Base-by-base conservation (phyloP, 1,284 basidiomycete species). In the Microbotryum violaceum region DNA sequence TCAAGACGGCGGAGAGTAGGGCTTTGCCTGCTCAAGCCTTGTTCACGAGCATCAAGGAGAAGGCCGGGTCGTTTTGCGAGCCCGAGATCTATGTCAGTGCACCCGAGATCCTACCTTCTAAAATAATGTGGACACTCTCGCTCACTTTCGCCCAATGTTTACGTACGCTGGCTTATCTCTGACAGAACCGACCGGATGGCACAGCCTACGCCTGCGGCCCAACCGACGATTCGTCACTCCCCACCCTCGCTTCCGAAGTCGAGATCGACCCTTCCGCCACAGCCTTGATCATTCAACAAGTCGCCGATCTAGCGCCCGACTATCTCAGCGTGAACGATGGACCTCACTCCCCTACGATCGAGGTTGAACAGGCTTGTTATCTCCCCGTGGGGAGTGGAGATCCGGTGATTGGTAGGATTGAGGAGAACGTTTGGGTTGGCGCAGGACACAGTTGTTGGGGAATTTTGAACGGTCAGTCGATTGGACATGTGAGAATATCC, bases 41-140 rank as follows among this genome's bases (percentile, higher is more conserved):
- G 50, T 83, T 83, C 64, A 81, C 81, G 12, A 78, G 77, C 59
- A 79, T 82, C 67, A 78, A 77, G n/a, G 73, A 79, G 68, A 70
- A 73, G 27, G 78, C 76, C 59, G 76, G 76, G 2, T 68, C 71
- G 23, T 66, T 64, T 31, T 73, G 71, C 7, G 78, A 79, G 67
- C 79, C 79, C 3, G 80, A 81, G 67, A 74, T 80, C 2, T 81
- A 70, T 60, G 67, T 65, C n/a, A 8, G 66, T 57, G 20, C 4
- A n/a, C 21, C 9, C 8, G 31, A 31, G 31, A 9, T 31, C 31
- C 31, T 31, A 31, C 31, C 9, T 31, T 31, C 31, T 31, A 31
- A 8, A 8, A 8, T 31, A 3, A 31, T 31, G 31, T 8, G 9
- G 31, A 10, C 31, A 9, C 9, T 47, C 56, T 14, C 54, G 46